Evolutionary conservation across 2,329 filamentous ascomycete genomes (phyloP), one percentile per base, ranked within the genome.

Genomic region (Fusarium multiceps): DNA sequence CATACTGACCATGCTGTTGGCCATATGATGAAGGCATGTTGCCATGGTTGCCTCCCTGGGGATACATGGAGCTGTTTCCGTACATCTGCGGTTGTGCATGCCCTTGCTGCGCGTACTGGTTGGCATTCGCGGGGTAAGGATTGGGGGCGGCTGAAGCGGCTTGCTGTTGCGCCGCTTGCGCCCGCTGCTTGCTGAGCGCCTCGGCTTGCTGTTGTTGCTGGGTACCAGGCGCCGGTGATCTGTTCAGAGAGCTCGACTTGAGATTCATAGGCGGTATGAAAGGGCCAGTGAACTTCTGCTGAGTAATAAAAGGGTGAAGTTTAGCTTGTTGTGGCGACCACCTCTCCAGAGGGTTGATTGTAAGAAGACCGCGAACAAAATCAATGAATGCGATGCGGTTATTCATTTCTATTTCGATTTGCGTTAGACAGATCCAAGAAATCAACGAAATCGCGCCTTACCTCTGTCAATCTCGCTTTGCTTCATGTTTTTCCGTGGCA

Each of bases 401-500:
- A 78, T 96, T 97, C 92, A 99, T 97, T 90, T 99, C 96, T 99
- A 77, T 20, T 63, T 76, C 60, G 78, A 16, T 66, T 68, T 58
- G 74, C 69, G 30, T 25, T 14, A 12, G 37, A 46, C n/a, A 49
- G 13, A 41, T 14, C n/a, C 28, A 40, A 13, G 4, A 20, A 10
- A 20, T 32, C 5, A 12, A 32, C 13, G 20, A 3, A 37, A 12
- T 42, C 23, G 13, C n/a, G 20, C 20, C 74, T 41, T 85, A 98
- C 96, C 96, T 92, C 96, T 85, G 75, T 99, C 96, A 71, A 99
- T 91, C 82, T 99, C 96, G 73, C 90, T 92, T 79, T 92, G 94
- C 84, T 99, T 99, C 96, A 99, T 99, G 77, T 98, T 98, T 84
- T 99, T 99, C 76, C 96, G 88, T 49, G 96, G 96, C 95, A 99